A percentile compares a stretch with the other conserved stretches of the same genome.
Conservation (phyloP, 371 early-diverging fungal species). For the Rhizomucor pusillus region DNA sequence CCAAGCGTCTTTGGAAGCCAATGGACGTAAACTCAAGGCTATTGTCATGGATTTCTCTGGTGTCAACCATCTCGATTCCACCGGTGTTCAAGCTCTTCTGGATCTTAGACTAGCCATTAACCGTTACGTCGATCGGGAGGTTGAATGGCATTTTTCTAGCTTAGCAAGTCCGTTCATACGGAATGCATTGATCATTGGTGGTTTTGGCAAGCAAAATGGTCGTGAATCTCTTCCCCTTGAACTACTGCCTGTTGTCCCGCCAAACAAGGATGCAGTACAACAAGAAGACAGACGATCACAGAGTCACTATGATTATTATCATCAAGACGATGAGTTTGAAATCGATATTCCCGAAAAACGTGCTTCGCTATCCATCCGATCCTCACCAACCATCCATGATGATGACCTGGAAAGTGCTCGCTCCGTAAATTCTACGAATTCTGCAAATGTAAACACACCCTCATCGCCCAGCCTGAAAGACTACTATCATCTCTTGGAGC, state of each 20-base stretch:
- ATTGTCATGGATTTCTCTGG: conserved; percentile 63
- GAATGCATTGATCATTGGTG: conserved; percentile 22
- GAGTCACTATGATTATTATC: background rate
- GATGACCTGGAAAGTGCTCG: no score
- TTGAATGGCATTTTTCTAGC: conserved; percentile 45
- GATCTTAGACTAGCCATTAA: conserved; percentile 40
- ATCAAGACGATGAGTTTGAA: conserved; percentile 3
- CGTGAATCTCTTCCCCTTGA: conserved; percentile 9
- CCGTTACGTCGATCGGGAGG: conserved; percentile 40
- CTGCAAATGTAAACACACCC: no score
- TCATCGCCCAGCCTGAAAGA: background rate
- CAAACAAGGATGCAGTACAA: conserved; percentile 2
- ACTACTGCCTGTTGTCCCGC: conserved; percentile 15
- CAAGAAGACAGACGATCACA: background rate
- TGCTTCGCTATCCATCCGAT: no score
- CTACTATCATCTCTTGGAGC: conserved; percentile 8
- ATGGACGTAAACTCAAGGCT: conserved; percentile 24
- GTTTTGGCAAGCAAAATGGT: conserved; percentile 27
- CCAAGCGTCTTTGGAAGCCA: conserved; percentile 6
- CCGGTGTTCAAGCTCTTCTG: conserved; percentile 52
- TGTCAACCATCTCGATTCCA: conserved; percentile 63
- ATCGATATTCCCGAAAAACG: conserved; percentile 3
- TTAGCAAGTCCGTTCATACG: conserved; percentile 23
- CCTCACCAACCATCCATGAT: no score
- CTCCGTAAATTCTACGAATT: no score